Percentiles rank a stretch among this genome's conserved stretches.
Conservation (phyloP, 2,329 filamentous ascomycete species). For the Neodidymelliopsis sp. region DNA sequence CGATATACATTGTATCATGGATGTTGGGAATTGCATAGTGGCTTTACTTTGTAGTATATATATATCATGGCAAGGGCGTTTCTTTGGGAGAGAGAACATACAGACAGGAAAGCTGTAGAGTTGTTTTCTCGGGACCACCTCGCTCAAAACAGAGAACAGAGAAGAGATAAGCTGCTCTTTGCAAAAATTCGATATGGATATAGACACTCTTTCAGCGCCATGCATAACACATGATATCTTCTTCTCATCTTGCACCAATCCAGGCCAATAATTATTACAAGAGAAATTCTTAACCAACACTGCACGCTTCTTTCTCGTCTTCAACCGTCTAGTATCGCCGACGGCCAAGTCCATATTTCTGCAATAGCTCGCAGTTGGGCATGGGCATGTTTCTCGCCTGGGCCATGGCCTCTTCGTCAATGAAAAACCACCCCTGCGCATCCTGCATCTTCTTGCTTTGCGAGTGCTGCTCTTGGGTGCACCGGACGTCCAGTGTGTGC, state of each 20-base stretch:
- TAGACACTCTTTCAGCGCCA: slow-evolving; percentile 5
- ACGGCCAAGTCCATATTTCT: slow-evolving; percentile 53
- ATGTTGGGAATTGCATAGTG: background rate
- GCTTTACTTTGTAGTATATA: no score
- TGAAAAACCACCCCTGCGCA: slow-evolving; percentile 86
- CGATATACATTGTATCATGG: slow-evolving; percentile 13
- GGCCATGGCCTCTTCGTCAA: slow-evolving; percentile 80
- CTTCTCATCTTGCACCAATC: background rate
- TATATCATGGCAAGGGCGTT: slow-evolving; percentile 12
- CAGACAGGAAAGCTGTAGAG: no score
- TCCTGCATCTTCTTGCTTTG: slow-evolving; percentile 75
- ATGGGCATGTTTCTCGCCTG: slow-evolving; percentile 69
- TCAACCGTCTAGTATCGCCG: slow-evolving; percentile 8
- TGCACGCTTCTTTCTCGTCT: background rate
- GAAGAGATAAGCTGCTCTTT: no score
- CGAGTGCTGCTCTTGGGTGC: slow-evolving; percentile 74
- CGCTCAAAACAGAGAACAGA: no score
- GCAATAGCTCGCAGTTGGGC: slow-evolving; percentile 65
- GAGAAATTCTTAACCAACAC: background rate
- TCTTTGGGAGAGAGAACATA: no score
- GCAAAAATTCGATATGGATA: no score
- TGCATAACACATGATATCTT: slow-evolving; percentile 12
- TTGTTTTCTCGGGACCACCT: no score
- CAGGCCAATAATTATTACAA: slow-evolving; percentile 17
- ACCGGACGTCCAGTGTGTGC: slow-evolving; percentile 70